Percentiles rank a stretch among this genome's conserved stretches.
phyloP scores from a whole-genome alignment of 2,329 filamentous ascomycete species.

The Fusarium vanettenii region DNA sequence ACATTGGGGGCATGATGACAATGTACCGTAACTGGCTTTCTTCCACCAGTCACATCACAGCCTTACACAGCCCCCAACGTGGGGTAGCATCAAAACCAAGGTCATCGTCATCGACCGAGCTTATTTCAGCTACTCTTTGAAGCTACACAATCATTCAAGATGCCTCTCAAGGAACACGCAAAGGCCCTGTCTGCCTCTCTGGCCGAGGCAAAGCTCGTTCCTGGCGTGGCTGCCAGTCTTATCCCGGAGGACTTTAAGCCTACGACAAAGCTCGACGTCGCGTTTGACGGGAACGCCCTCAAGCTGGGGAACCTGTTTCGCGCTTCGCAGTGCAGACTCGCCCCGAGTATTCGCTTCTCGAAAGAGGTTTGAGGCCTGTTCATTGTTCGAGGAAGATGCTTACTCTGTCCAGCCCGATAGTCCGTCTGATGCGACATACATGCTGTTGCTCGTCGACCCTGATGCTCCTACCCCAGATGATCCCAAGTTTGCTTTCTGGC shows the following conservation, averaged over 20 bases:
- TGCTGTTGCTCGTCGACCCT: conserved; percentile 63
- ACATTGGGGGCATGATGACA: conserved; percentile 19
- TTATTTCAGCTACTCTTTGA: conserved; percentile 8
- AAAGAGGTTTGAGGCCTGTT: conserved; percentile 44
- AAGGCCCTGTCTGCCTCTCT: conserved; percentile 46
- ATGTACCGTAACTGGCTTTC: neutral
- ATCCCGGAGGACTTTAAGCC: conserved; percentile 58
- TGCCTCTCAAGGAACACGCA: conserved; percentile 32
- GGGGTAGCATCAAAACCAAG: conserved; percentile 30
- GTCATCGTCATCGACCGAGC: conserved; percentile 24
- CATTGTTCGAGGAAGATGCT: neutral
- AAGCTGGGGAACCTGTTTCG: conserved; percentile 55
- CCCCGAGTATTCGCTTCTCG: conserved; percentile 51
- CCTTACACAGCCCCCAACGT: conserved; percentile 31
- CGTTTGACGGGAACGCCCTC: conserved; percentile 49
- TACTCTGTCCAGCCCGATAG: conserved; percentile 34
- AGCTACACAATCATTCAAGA: conserved; percentile 1
- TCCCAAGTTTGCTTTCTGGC: conserved; percentile 66
- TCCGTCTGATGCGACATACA: conserved; percentile 51
- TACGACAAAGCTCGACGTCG: conserved; percentile 52
- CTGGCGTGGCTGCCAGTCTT: conserved; percentile 52
- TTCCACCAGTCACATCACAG: conserved; percentile 34
- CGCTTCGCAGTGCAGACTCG: conserved; percentile 50
- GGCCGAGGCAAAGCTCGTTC: conserved; percentile 53
- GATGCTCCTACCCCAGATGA: conserved; percentile 67